Percentiles rank a stretch among this genome's conserved stretches.
Evolutionary conservation across 73 alveolate species (phyloP).

Genomic region (Durusdinium trenchii): DNA sequence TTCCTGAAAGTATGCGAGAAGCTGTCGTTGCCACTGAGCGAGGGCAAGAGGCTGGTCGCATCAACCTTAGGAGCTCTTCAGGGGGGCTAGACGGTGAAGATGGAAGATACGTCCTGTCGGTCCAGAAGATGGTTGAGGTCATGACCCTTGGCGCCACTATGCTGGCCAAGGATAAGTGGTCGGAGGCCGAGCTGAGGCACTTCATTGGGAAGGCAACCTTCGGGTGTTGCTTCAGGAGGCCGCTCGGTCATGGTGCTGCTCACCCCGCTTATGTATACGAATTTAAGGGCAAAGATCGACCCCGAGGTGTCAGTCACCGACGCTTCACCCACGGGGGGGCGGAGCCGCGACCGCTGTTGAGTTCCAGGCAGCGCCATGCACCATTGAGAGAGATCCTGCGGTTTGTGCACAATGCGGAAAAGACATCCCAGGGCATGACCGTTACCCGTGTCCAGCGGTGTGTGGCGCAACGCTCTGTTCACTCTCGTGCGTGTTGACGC

Average conservation of each 20-base stretch:
- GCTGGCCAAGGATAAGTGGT: neutral
- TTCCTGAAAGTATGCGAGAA: too few species aligned
- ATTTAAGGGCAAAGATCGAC: neutral
- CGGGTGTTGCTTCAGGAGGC: neutral
- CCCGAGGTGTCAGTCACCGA: neutral
- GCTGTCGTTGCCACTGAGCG: too few species aligned
- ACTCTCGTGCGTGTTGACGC: neutral
- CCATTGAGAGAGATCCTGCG: neutral
- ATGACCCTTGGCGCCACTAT: neutral
- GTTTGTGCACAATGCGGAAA: neutral
- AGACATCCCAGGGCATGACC: neutral
- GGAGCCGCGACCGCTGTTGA: neutral
- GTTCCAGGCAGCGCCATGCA: neutral
- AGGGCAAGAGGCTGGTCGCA: too few species aligned
- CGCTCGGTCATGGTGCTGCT: neutral
- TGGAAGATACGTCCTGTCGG: too few species aligned
- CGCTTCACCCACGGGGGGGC: neutral
- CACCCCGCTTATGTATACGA: neutral
- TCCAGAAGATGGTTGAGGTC: too few species aligned
- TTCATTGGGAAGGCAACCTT: neutral
- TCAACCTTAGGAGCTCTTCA: too few species aligned
- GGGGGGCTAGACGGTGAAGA: too few species aligned
- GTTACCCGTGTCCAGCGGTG: neutral
- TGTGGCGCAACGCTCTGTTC: neutral
- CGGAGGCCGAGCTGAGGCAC: conserved; percentile 2